Percentiles rank a stretch among this genome's conserved stretches.
phyloP scores from a whole-genome alignment of 2,329 filamentous ascomycete genomes.

The Stagonosporopsis cucurbitacearum region DNA sequence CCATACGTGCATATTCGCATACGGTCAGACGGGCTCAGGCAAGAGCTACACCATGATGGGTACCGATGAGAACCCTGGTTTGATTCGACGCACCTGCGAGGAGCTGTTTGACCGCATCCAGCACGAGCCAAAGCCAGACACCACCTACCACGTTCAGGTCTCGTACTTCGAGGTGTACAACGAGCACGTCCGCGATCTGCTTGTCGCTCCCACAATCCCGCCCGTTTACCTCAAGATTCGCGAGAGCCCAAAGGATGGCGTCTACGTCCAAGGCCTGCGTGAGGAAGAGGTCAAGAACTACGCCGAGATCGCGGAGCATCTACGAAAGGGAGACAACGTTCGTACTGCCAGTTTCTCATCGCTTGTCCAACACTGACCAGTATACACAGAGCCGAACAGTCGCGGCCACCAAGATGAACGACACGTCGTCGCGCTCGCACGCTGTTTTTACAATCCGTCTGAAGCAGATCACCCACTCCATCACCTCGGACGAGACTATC shows the following conservation, averaged over 20 bases:
- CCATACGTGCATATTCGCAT: conserved; percentile 98
- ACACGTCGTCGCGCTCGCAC: conserved; percentile 94
- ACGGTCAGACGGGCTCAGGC: conserved; percentile 95
- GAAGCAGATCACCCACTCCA: conserved; percentile 97
- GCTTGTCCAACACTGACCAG: conserved; percentile 13
- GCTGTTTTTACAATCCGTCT: conserved; percentile 98
- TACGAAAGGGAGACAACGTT: conserved; percentile 81
- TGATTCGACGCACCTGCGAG: conserved; percentile 94
- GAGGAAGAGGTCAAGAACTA: conserved; percentile 90
- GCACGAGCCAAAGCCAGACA: conserved; percentile 81
- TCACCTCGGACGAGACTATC: conserved; percentile 96
- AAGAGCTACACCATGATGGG: conserved; percentile 99
- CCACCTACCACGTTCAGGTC: conserved; percentile 95
- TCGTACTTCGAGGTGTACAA: conserved; percentile 99
- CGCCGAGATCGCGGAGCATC: conserved; percentile 84
- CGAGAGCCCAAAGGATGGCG: conserved; percentile 91
- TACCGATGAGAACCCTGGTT: conserved; percentile 78
- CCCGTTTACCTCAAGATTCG: conserved; percentile 96
- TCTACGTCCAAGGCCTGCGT: conserved; percentile 95
- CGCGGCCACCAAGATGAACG: conserved; percentile 98
- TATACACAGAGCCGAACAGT: conserved; percentile 71
- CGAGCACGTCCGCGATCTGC: conserved; percentile 93
- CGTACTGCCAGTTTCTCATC: neutral
- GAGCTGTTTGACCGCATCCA: conserved; percentile 95
- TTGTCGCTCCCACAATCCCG: conserved; percentile 78